Evolutionary conservation across 257 asterid genomes (phyloP), one percentile per base, ranked within the genome.

Genomic region (Scutellaria minor): DNA sequence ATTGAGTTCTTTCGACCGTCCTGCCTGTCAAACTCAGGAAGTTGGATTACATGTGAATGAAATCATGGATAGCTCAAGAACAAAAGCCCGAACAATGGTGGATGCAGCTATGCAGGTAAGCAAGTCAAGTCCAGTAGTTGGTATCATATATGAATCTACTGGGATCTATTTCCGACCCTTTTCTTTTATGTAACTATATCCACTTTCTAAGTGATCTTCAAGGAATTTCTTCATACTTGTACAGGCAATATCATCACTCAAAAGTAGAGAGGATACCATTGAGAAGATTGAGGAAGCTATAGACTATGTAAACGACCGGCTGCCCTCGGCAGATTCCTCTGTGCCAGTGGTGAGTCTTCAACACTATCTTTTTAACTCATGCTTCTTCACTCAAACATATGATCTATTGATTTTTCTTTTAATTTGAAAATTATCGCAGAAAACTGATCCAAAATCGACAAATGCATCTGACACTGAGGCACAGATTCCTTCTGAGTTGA

Each of bases 51-150:
- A 83, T 63, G 88, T 83, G 70, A 86, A 80, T 39, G 98, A 93
- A 81, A 89, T 91, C 71, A 78, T 87, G 79, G 95, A 89, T 80
- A 79, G 88, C 78, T 93, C 98, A 57, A 88, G 79, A 78, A 72
- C 82, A 63, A 91, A 93, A 85, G 96, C 98, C 68, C 84, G 81
- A 59, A 79, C 82, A 20, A 87, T 91, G 94, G 97, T 93, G 55
- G 88, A 89, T 82, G 90, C 88, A 51, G 98, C 98, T 48, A 70
- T 89, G 86, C 96, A 82, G 97, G 98, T 93, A 86, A 39, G 31
- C 64, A 37, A 37, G 9, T 42, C 46, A 50, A 27, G 37, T 14
- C 69, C 9, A 22, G 5, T 59, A 35, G 27, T 18, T 56, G 55
- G 55, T 6, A 68, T 37, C 1, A 42, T 20, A n/a, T 63, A 39